These are phyloP conservation scores for Talaromyces sp. DNA, from an alignment of 2,329 filamentous ascomycete genomes.

Conservation along the genomic window DNA sequence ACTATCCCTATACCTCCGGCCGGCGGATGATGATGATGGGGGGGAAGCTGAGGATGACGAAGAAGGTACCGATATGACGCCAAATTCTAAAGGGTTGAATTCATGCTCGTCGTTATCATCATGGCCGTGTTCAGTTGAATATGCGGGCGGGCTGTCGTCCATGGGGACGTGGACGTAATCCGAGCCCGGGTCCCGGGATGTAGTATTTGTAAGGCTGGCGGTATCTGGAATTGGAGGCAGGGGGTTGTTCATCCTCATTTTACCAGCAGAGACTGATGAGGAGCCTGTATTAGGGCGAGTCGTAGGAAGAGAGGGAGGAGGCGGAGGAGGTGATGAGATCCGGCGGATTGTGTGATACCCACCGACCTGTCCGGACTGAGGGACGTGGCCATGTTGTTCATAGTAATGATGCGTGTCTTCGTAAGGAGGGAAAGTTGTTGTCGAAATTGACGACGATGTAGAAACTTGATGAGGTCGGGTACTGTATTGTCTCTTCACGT, in stretches of 20 bases:
- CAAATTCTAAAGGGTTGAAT: constrained; percentile 24
- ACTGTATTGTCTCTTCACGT: constrained; percentile 21
- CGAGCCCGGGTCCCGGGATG: neutral
- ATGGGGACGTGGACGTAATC: constrained; percentile 9
- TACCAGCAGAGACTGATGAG: constrained; percentile 4
- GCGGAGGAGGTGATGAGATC: constrained; percentile 13
- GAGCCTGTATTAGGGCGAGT: constrained; percentile 23
- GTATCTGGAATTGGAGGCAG: constrained; percentile 32
- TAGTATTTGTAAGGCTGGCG: constrained; percentile 18
- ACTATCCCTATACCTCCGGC: constrained; percentile 7
- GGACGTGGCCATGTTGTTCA: constrained; percentile 17
- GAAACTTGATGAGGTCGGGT: constrained; percentile 24
- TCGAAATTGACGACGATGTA: constrained; percentile 17
- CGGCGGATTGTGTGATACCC: constrained; percentile 18
- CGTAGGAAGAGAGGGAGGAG: constrained; percentile 22
- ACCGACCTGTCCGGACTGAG: constrained; percentile 5
- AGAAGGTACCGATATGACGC: constrained; percentile 26
- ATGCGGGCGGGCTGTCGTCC: constrained; percentile 1
- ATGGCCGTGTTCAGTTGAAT: neutral
- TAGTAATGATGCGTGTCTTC: constrained; percentile 27
- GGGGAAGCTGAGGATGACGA: constrained; percentile 25
- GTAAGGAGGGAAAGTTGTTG: constrained; percentile 26
- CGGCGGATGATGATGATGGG: constrained; percentile 17
- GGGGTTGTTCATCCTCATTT: constrained; percentile 24
- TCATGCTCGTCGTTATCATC: constrained; percentile 4